These are phyloP conservation scores for Diaporthe batatas DNA, from an alignment of 2,329 filamentous ascomycete genomes.

Conservation along the genomic window DNA sequence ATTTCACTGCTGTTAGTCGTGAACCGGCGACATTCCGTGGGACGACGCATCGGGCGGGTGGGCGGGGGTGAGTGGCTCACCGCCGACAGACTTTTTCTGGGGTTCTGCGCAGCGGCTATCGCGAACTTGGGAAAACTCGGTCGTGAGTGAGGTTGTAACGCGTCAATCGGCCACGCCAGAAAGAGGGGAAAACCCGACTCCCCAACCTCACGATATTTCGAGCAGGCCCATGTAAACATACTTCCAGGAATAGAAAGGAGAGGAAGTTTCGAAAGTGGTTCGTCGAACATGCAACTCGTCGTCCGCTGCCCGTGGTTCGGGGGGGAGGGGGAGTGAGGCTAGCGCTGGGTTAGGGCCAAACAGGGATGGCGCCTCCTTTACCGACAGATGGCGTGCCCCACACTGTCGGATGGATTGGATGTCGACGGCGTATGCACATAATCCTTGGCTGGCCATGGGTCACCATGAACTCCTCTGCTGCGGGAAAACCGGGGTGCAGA, in stretches of 20 bases:
- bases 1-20: slow-evolving; percentile 1
- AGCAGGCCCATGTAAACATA: slow-evolving; percentile 37
- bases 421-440: slow-evolving; percentile 21
- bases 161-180: slow-evolving; percentile 26
- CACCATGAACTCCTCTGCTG: slow-evolving; percentile 16
- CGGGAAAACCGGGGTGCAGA: slow-evolving; percentile 27
- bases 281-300: slow-evolving; percentile 31
- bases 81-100: slow-evolving; percentile 21
- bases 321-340: slow-evolving; percentile 19
- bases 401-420: slow-evolving; percentile 32
- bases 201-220: slow-evolving; percentile 40
- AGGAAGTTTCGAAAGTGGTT: slow-evolving; percentile 30
- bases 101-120: slow-evolving; percentile 34
- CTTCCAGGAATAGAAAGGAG: slow-evolving; percentile 20
- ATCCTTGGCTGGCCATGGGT: slow-evolving; percentile 21
- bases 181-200: neutral
- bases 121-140: slow-evolving; percentile 22
- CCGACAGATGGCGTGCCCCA: slow-evolving; percentile 32
- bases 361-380: slow-evolving; percentile 27
- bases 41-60: neutral
- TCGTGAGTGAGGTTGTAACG: slow-evolving; percentile 11
- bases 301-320: slow-evolving; percentile 20
- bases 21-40: slow-evolving; percentile 30
- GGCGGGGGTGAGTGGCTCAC: slow-evolving; percentile 29
- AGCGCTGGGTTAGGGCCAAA: slow-evolving; percentile 36